A percentile compares a stretch with the other conserved stretches of the same genome.
Evolutionary conservation across 352 stramenopile genomes (phyloP).

Genomic region (Phytophthora meadii): DNA sequence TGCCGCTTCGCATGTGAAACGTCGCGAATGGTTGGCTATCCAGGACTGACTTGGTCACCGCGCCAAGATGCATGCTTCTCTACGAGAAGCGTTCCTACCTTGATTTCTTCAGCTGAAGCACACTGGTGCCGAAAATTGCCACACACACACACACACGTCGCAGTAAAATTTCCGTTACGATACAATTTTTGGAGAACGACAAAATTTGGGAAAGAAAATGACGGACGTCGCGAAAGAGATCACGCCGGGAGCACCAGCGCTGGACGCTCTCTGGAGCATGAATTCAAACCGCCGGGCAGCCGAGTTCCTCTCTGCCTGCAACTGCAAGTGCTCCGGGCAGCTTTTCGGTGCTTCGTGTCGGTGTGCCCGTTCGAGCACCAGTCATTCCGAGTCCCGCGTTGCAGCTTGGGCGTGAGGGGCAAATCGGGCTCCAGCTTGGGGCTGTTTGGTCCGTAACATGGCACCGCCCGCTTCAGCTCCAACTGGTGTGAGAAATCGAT

Average conservation of each 20-base stretch:
- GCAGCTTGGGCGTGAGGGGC: slow-evolving; percentile 3
- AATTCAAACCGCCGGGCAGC: slow-evolving; percentile 13
- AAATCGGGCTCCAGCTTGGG: slow-evolving; percentile 3
- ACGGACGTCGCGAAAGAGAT: slow-evolving; percentile 18
- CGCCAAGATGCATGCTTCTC: background rate
- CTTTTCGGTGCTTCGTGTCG: slow-evolving; percentile 2
- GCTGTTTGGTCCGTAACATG: background rate
- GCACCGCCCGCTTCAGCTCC: slow-evolving; percentile 25
- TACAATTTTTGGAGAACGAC: slow-evolving; percentile 16
- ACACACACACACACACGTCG: background rate
- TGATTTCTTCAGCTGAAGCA: no score
- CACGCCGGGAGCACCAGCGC: slow-evolving; percentile 1
- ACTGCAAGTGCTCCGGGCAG: slow-evolving; percentile 1
- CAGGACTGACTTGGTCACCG: background rate
- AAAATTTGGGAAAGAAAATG: slow-evolving; percentile 18
- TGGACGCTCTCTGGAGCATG: slow-evolving; percentile 28
- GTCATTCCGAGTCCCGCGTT: slow-evolving; percentile 3
- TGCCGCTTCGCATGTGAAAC: background rate
- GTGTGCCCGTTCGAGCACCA: slow-evolving; percentile 7
- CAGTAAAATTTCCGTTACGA: slow-evolving; percentile 7
- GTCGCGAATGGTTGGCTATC: background rate
- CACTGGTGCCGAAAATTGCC: background rate
- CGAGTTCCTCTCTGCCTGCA: background rate
- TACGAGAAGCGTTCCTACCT: background rate
- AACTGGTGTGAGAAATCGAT: slow-evolving; percentile 23